These are phyloP conservation scores for Aechmea fasciata DNA, from an alignment of 176 grass and related monocot genomes.

Conservation along the genomic window DNA sequence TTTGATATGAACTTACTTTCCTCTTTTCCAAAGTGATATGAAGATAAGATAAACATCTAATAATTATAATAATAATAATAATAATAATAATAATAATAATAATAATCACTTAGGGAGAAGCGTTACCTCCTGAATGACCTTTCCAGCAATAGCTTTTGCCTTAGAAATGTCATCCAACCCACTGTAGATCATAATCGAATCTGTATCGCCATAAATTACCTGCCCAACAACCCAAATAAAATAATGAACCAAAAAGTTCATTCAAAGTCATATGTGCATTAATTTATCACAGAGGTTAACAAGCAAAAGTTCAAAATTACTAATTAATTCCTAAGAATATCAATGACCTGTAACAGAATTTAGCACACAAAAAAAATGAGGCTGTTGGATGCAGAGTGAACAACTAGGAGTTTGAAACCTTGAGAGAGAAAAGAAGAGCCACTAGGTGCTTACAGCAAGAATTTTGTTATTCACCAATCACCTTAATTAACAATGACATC, in stretches of 20 bases:
- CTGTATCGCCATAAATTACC: constrained; percentile 98
- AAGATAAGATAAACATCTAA: constrained; percentile 4
- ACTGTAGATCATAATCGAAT: constrained; percentile 99
- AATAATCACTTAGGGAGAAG: background rate
- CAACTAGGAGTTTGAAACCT: too few relatives aligned
- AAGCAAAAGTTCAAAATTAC: background rate
- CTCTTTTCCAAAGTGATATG: constrained; percentile 2
- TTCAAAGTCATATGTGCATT: too few relatives aligned
- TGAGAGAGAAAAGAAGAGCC: too few relatives aligned
- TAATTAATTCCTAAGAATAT: background rate
- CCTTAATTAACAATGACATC: background rate
- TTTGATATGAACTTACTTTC: background rate
- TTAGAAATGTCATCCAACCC: constrained; percentile 82
- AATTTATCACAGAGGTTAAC: background rate
- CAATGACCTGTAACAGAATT: too few relatives aligned
- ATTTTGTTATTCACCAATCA: background rate
- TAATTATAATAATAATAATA: constrained; percentile 10
- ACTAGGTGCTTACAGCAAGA: background rate
- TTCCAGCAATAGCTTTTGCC: constrained; percentile 82
- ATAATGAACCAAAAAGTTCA: background rate
- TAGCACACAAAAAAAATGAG: too few relatives aligned
- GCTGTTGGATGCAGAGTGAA: too few relatives aligned
- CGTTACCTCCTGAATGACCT: constrained; percentile 88
- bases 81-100: constrained; percentile 11
- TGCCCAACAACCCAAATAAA: constrained; percentile 29